Evolutionary conservation across 345 rosid genomes (phyloP).

Genomic region (Cardamine chenopodiifolia): DNA sequence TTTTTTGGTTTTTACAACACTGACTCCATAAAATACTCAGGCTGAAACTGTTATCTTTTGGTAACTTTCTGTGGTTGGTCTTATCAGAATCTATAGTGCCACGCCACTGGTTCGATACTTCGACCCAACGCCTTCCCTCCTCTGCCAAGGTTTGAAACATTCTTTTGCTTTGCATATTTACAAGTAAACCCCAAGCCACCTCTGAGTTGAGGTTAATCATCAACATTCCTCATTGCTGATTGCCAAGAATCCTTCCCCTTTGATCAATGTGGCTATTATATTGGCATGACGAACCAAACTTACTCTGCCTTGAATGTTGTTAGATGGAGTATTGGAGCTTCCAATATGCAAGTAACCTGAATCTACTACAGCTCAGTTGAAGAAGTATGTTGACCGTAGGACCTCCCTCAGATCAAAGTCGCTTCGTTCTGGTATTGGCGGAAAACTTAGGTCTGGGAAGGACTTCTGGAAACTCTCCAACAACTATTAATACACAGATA

Average conservation of each 20-base stretch:
- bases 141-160: conserved; percentile 15
- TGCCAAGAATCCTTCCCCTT: conserved; percentile 16
- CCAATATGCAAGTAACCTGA: conserved; percentile 1
- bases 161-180: conserved; percentile 34
- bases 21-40: neutral
- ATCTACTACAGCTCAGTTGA: conserved; percentile 59
- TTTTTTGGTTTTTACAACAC: conserved; percentile 11
- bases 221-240: conserved; percentile 35
- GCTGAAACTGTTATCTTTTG: conserved; percentile 11
- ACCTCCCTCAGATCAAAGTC: conserved; percentile 91
- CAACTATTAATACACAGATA: conserved; percentile 59
- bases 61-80: neutral
- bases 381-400: conserved; percentile 81
- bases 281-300: conserved; percentile 30
- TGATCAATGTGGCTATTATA: conserved; percentile 15
- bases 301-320: conserved; percentile 35
- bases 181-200: conserved; percentile 33
- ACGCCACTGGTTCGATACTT: conserved; percentile 16
- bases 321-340: conserved; percentile 20
- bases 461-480: conserved; percentile 78
- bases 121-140: neutral
- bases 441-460: conserved; percentile 73
- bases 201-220: conserved; percentile 29
- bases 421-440: conserved; percentile 88
- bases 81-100: conserved; percentile 9